Evolutionary conservation across 176 grass and related monocot genomes (phyloP).

Genomic region (Triticum dicoccoides): DNA sequence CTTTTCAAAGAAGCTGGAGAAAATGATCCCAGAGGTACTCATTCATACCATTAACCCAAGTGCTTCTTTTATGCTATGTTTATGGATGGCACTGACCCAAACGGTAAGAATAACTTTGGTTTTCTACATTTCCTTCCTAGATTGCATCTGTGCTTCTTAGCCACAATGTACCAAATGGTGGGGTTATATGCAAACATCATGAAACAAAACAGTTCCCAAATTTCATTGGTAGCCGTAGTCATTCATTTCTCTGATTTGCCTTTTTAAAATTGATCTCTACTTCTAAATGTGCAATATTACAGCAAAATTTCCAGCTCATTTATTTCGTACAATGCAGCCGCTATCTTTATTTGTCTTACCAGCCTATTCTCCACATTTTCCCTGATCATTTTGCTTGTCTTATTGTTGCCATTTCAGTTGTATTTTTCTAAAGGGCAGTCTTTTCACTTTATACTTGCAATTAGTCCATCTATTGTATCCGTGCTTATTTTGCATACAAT

Average conservation of each 20-base stretch:
- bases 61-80: neutral
- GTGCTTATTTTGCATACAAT: constrained; percentile 29
- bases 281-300: neutral
- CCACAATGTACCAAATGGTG: neutral
- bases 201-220: neutral
- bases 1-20: constrained; percentile 88
- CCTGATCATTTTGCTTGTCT: neutral
- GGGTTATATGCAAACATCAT: neutral
- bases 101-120: neutral
- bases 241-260: neutral
- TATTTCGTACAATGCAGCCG: neutral
- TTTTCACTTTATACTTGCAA: constrained; percentile 9
- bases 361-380: neutral
- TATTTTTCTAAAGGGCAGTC: neutral
- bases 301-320: neutral
- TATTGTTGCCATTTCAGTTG: neutral
- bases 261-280: neutral
- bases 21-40: constrained; percentile 51
- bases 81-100: neutral
- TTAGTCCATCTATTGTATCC: constrained; percentile 6
- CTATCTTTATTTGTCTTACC: neutral
- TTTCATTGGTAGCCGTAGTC: neutral
- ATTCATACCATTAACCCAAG: constrained; percentile 1
- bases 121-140: neutral
- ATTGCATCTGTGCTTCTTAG: neutral